A percentile compares a stretch with the other conserved stretches of the same genome.
Evolutionary conservation across 2,329 filamentous ascomycete species (phyloP).

Genomic region (Ophiostoma montium): DNA sequence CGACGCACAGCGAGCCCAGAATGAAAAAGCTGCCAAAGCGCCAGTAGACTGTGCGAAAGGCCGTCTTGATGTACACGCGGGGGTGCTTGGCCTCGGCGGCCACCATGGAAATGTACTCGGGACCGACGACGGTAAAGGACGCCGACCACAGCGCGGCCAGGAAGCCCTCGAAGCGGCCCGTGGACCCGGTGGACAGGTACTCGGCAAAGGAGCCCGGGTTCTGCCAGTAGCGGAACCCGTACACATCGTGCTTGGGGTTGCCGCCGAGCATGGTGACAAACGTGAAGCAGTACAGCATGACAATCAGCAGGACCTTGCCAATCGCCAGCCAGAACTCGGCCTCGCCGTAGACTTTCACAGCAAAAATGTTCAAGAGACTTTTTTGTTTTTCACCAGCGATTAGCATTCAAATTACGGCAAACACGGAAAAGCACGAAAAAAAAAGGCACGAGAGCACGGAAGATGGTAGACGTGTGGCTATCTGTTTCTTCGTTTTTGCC

Average conservation of each 20-base stretch:
- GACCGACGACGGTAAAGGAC: conserved; percentile 28
- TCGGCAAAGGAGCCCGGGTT: conserved; percentile 27
- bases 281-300: conserved; percentile 42
- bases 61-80: conserved; percentile 49
- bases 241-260: conserved; percentile 32
- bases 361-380: conserved; percentile 17
- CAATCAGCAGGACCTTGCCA: conserved; percentile 33
- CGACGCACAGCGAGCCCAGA: conserved; percentile 48
- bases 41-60: conserved; percentile 55
- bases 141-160: conserved; percentile 22
- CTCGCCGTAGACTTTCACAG: conserved; percentile 24
- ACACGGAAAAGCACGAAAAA: not conserved
- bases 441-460: too few relatives aligned
- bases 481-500: not conserved
- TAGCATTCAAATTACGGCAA: not conserved
- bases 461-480: not conserved
- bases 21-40: conserved; percentile 59
- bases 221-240: conserved; percentile 30
- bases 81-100: conserved; percentile 57
- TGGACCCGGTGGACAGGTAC: conserved; percentile 26
- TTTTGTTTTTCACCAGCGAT: not conserved
- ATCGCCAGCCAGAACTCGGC: conserved; percentile 33
- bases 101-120: conserved; percentile 54
- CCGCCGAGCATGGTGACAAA: conserved; percentile 44
- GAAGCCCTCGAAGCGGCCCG: conserved; percentile 18